These are phyloP conservation scores for Fusarium mangiferae DNA, from an alignment of 2,329 filamentous ascomycete genomes.

Conservation along the genomic window DNA sequence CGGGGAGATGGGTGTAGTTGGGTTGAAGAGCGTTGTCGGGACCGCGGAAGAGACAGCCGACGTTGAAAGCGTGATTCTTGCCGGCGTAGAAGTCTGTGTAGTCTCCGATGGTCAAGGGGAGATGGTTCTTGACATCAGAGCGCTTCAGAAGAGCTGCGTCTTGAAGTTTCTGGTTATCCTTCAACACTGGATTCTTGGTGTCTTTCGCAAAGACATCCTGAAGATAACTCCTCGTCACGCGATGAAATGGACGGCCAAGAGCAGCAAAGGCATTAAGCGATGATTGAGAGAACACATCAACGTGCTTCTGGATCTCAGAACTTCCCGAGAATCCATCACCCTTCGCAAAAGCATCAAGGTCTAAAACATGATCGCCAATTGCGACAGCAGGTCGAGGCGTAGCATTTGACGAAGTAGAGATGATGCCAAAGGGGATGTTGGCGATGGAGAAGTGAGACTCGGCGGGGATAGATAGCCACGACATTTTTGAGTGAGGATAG, in stretches of 20 bases:
- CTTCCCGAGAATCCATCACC: conserved; percentile 52
- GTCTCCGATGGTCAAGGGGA: conserved; percentile 82
- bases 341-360: conserved; percentile 70
- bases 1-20: conserved; percentile 83
- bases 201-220: conserved; percentile 68
- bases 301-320: conserved; percentile 41
- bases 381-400: conserved; percentile 74
- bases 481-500: conserved; percentile 23
- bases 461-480: conserved; percentile 48
- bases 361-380: conserved; percentile 77
- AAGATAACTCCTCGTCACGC: conserved; percentile 76
- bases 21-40: conserved; percentile 79
- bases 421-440: conserved; percentile 87
- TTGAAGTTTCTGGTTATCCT: conserved; percentile 50
- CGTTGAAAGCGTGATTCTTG: conserved; percentile 77
- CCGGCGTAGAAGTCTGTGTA: conserved; percentile 90
- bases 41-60: conserved; percentile 79
- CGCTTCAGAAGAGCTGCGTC: conserved; percentile 44
- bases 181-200: conserved; percentile 53
- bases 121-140: conserved; percentile 69
- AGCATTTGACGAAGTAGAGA: conserved; percentile 68
- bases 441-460: conserved; percentile 62
- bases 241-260: conserved; percentile 75
- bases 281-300: conserved; percentile 41
- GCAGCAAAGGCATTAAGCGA: conserved; percentile 50